Percentiles rank a stretch among this genome's conserved stretches.
Evolutionary conservation across 108 stramenopile genomes (phyloP).

Genomic region (Cyclotella cryptica): DNA sequence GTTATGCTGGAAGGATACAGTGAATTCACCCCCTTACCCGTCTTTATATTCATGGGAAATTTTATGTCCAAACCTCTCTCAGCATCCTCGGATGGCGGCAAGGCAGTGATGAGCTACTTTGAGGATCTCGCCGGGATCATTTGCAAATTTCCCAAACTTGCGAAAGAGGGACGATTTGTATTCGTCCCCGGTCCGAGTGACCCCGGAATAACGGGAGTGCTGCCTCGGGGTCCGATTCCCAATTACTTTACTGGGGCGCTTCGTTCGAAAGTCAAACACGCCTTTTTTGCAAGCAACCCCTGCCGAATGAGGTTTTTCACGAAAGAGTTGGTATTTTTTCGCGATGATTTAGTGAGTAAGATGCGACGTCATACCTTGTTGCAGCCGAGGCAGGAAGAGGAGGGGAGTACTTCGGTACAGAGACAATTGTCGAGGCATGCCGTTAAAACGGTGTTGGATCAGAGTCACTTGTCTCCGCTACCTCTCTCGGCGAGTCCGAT

Average conservation of each 20-base stretch:
- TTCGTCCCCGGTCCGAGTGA: slow-evolving; percentile 94
- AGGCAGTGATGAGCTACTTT: slow-evolving; percentile 64
- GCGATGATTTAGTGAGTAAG: slow-evolving; percentile 88
- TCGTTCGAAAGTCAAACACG: slow-evolving; percentile 53
- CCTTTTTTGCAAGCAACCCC: slow-evolving; percentile 79
- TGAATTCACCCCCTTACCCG: slow-evolving; percentile 58
- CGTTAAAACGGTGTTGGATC: slow-evolving; percentile 88
- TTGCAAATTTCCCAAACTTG: slow-evolving; percentile 59
- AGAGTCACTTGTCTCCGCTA: slow-evolving; percentile 90
- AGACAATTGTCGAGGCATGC: slow-evolving; percentile 58
- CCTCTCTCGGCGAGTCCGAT: slow-evolving; percentile 78
- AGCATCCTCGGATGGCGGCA: slow-evolving; percentile 38
- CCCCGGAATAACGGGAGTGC: slow-evolving; percentile 62
- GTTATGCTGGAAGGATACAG: slow-evolving; percentile 77
- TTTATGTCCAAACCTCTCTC: slow-evolving; percentile 77
- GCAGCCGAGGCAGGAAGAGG: slow-evolving; percentile 59
- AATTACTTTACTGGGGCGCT: slow-evolving; percentile 60
- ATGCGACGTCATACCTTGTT: slow-evolving; percentile 78
- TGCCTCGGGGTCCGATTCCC: slow-evolving; percentile 78
- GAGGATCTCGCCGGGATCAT: slow-evolving; percentile 75
- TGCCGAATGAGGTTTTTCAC: slow-evolving; percentile 87
- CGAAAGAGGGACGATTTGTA: slow-evolving; percentile 76
- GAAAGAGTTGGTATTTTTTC: slow-evolving; percentile 91
- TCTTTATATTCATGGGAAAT: slow-evolving; percentile 96
- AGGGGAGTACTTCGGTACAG: slow-evolving; percentile 8